These are phyloP conservation scores for Diaporthe sp. DNA, from an alignment of 2,329 filamentous ascomycete genomes.

Conservation along the genomic window DNA sequence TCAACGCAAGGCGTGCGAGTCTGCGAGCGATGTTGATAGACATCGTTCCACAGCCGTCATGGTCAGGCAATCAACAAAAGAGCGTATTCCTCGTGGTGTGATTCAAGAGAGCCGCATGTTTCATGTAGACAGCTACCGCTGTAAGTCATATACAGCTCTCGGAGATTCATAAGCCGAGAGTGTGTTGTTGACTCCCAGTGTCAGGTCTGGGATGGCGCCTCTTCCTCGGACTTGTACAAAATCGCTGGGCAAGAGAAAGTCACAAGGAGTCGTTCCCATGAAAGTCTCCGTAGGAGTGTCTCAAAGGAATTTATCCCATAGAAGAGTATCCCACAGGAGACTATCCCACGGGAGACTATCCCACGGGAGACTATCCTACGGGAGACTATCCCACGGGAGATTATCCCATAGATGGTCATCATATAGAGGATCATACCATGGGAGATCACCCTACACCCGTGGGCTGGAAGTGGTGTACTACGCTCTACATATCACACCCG, in stretches of 20 bases:
- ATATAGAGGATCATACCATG: too few relatives aligned
- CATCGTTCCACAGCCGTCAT: neutral
- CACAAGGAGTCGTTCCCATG: too few relatives aligned
- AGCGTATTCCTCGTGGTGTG: neutral
- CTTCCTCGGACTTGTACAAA: neutral
- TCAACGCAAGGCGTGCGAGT: neutral
- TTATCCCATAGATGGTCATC: too few relatives aligned
- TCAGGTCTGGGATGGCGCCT: neutral
- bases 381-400: too few relatives aligned
- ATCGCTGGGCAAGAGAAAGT: neutral
- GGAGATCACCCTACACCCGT: too few relatives aligned
- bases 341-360: neutral
- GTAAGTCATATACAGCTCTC: neutral
- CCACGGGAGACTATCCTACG: too few relatives aligned
- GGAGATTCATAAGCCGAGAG: constrained; percentile 2
- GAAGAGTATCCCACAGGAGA: neutral
- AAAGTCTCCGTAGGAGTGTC: neutral
- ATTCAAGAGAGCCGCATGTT: constrained; percentile 6
- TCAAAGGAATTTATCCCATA: neutral
- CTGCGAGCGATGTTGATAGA: neutral
- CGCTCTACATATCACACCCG: too few relatives aligned
- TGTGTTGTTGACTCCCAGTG: neutral
- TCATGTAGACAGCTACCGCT: neutral
- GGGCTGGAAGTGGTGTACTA: too few relatives aligned
- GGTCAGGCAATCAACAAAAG: neutral